These are phyloP conservation scores for Inosperma sp. DNA, from an alignment of 768 basidiomycete genomes.

Conservation along the genomic window DNA sequence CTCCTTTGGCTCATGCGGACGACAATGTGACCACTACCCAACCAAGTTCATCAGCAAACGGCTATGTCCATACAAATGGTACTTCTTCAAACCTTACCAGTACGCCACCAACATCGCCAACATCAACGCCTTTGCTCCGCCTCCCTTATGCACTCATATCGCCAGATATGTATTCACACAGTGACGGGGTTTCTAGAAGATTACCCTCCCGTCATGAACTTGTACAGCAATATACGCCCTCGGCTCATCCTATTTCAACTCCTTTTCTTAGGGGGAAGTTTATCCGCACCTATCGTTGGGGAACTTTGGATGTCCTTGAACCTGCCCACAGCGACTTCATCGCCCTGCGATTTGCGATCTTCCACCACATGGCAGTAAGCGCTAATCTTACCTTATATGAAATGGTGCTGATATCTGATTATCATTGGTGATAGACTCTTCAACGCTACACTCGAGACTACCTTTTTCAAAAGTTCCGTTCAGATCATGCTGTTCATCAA, in stretches of 20 bases:
- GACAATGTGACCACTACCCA: slow-evolving; percentile 29
- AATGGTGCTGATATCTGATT: slow-evolving; percentile 14
- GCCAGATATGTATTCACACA: slow-evolving; percentile 80
- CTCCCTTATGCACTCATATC: slow-evolving; percentile 84
- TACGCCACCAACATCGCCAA: slow-evolving; percentile 67
- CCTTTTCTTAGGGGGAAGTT: slow-evolving; percentile 61
- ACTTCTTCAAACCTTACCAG: slow-evolving; percentile 40
- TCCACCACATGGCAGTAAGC: slow-evolving; percentile 85
- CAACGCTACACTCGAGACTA: slow-evolving; percentile 83
- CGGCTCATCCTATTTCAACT: slow-evolving; percentile 35
- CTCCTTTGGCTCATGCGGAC: slow-evolving; percentile 23
- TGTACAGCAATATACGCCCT: slow-evolving; percentile 67
- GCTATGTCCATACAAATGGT: slow-evolving; percentile 49
- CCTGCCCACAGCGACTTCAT: slow-evolving; percentile 77
- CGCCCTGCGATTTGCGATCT: slow-evolving; percentile 69
- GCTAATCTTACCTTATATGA: slow-evolving; percentile 15
- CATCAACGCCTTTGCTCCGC: slow-evolving; percentile 53
- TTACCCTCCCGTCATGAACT: slow-evolving; percentile 65
- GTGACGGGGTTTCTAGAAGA: slow-evolving; percentile 65
- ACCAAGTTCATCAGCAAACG: slow-evolving; percentile 51
- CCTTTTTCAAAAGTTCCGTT: slow-evolving; percentile 72
- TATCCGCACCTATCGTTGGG: slow-evolving; percentile 78
- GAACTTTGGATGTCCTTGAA: slow-evolving; percentile 75
- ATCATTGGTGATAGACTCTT: slow-evolving; percentile 53
- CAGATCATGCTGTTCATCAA: slow-evolving; percentile 51